Evolutionary conservation across 2,329 filamentous ascomycete genomes (phyloP).

Genomic region (Aspergillus felis): DNA sequence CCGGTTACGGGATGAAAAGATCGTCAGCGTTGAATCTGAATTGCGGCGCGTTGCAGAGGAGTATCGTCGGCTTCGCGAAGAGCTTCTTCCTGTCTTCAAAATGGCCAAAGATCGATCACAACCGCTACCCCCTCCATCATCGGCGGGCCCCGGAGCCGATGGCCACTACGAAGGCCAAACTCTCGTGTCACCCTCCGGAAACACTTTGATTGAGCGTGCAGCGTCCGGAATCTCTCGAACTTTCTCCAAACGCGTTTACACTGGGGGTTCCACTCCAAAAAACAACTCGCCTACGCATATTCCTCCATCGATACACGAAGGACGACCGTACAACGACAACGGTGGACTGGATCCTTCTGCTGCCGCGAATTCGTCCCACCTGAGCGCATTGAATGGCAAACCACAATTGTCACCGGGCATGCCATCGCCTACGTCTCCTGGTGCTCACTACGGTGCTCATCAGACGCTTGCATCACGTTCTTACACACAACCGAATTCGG

Average conservation of each 20-base stretch:
- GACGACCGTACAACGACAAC: slow-evolving; percentile 52
- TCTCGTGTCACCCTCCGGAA: slow-evolving; percentile 32
- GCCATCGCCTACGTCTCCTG: slow-evolving; percentile 44
- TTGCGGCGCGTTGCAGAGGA: slow-evolving; percentile 81
- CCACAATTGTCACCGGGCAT: slow-evolving; percentile 50
- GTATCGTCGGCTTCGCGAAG: slow-evolving; percentile 82
- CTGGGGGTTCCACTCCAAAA: slow-evolving; percentile 69
- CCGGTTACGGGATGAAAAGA: slow-evolving; percentile 82
- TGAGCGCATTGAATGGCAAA: slow-evolving; percentile 64
- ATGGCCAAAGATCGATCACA: slow-evolving; percentile 89
- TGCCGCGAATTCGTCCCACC: slow-evolving; percentile 67
- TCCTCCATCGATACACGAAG: slow-evolving; percentile 62
- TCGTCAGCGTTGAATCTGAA: slow-evolving; percentile 77
- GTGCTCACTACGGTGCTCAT: slow-evolving; percentile 33
- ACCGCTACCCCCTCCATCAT: slow-evolving; percentile 64
- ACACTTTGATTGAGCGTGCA: slow-evolving; percentile 36
- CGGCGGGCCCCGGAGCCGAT: slow-evolving; percentile 19
- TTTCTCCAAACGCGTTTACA: slow-evolving; percentile 69
- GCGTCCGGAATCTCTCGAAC: slow-evolving; percentile 62
- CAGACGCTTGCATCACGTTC: slow-evolving; percentile 44
- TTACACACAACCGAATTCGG: slow-evolving; percentile 36
- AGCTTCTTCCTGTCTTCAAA: slow-evolving; percentile 84
- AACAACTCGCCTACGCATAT: slow-evolving; percentile 70
- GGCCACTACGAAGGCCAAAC: slow-evolving; percentile 34
- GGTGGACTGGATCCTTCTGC: slow-evolving; percentile 63